phyloP scores from a whole-genome alignment of 2,329 filamentous ascomycete species.

The Penicillium brasilianum region DNA sequence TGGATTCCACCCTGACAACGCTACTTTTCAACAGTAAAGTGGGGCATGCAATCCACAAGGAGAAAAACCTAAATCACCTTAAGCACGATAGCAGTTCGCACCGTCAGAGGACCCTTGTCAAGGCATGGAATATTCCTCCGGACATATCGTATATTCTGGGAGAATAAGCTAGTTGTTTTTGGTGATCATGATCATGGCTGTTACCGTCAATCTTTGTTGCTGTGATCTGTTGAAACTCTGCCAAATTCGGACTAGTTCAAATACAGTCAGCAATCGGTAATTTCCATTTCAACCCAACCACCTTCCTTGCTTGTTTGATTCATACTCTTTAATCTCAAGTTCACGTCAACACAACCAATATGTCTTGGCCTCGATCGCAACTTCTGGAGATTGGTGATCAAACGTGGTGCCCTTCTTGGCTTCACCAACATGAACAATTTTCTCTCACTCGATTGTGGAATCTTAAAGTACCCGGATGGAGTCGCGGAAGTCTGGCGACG shows the following conservation, averaged over 20 bases:
- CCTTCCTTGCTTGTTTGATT: neutral
- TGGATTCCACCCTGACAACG: neutral
- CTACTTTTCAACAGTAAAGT: neutral
- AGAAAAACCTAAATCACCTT: neutral
- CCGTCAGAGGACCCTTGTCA: no score
- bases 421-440: slow-evolving; percentile 58
- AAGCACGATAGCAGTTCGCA: no score
- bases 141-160: neutral
- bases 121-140: no score
- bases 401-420: slow-evolving; percentile 66
- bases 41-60: neutral
- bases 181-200: neutral
- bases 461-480: slow-evolving; percentile 24
- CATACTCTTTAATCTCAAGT: neutral
- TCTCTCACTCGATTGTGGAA: slow-evolving; percentile 34
- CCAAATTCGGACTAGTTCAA: neutral
- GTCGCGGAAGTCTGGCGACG: slow-evolving; percentile 18
- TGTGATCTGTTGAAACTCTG: neutral
- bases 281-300: neutral
- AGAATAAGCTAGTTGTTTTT: neutral
- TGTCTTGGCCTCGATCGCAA: slow-evolving; percentile 56
- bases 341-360: slow-evolving; percentile 55
- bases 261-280: neutral
- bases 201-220: no score
- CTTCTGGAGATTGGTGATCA: slow-evolving; percentile 72